Evolutionary conservation across 306 rosid genomes (phyloP).

Genomic region (Dryas drummondii): DNA sequence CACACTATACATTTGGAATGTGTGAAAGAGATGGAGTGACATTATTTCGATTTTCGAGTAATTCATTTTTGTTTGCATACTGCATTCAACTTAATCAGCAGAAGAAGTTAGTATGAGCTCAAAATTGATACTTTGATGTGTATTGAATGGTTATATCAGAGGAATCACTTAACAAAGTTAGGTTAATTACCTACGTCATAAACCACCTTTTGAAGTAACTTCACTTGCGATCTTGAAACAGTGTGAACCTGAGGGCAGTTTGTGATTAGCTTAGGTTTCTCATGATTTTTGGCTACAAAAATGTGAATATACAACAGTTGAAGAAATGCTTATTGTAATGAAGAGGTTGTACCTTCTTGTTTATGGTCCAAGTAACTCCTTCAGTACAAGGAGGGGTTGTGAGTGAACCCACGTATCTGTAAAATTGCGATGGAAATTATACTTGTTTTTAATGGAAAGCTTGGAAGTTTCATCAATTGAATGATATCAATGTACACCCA

Average conservation of each 20-base stretch:
- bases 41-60: conserved; percentile 52
- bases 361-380: conserved; percentile 46
- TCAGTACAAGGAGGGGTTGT: conserved; percentile 47
- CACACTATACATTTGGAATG: conserved; percentile 69
- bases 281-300: neutral
- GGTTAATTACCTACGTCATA: conserved; percentile 28
- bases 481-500: no score
- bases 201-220: conserved; percentile 25
- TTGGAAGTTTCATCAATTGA: no score
- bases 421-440: neutral
- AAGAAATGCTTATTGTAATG: neutral
- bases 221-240: conserved; percentile 30
- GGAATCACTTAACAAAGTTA: neutral
- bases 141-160: no score
- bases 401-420: conserved; percentile 42
- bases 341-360: conserved; percentile 21
- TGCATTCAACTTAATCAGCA: conserved; percentile 5
- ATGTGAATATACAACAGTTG: no score
- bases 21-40: conserved; percentile 50
- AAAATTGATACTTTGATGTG: neutral
- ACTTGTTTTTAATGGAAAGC: neutral
- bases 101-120: neutral
- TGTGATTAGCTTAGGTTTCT: neutral
- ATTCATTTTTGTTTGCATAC: conserved; percentile 33
- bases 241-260: conserved; percentile 18